These are phyloP conservation scores for Fusarium kyushuense DNA, from an alignment of 2,329 filamentous ascomycete species.

Conservation along the genomic window DNA sequence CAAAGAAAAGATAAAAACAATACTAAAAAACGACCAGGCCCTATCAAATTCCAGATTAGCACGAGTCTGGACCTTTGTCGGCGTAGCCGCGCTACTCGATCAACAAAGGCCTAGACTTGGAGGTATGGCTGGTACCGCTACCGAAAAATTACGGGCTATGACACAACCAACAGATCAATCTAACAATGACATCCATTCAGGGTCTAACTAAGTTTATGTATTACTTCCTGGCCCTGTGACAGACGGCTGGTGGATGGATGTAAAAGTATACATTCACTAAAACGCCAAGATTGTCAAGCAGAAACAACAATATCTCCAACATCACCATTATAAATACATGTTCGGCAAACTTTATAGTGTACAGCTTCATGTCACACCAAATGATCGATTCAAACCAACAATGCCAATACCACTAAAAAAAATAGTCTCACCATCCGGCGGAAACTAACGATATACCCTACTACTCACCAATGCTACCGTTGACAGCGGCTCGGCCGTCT, in stretches of 20 bases:
- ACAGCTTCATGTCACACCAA: neutral
- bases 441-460: constrained; percentile 8
- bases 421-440: neutral
- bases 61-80: constrained; percentile 4
- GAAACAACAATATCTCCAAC: neutral
- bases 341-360: neutral
- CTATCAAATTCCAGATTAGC: neutral
- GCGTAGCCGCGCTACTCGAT: constrained; percentile 14
- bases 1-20: neutral
- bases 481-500: constrained; percentile 16
- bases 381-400: neutral
- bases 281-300: too few relatives aligned
- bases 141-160: neutral
- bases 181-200: neutral
- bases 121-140: too few relatives aligned
- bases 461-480: constrained; percentile 16
- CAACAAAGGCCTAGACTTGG: neutral
- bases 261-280: too few relatives aligned
- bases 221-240: neutral
- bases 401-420: neutral
- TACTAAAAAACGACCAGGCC: neutral
- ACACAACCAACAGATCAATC: neutral
- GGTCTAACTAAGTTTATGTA: neutral
- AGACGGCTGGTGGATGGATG: too few relatives aligned
- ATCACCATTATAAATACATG: neutral